Base-by-base conservation (phyloP, 768 basidiomycete genomes). In the Amanita pallidorosea region DNA sequence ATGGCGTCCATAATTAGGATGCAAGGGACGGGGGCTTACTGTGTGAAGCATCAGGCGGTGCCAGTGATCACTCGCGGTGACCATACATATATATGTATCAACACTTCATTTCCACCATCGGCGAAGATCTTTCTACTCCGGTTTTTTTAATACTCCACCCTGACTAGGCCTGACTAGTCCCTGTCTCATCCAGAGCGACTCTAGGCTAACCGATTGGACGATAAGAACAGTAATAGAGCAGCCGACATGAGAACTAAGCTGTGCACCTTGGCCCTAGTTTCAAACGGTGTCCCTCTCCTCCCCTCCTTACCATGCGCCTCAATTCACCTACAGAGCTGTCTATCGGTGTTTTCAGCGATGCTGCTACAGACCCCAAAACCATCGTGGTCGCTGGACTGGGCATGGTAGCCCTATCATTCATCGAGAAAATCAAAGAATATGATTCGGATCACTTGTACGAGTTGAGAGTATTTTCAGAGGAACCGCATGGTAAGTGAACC, bases 351-450 rank as follows among this genome's bases (percentile, higher is more conserved):
- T 4, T 45, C n/a, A 27, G 29, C 17, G 15, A 17, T 7, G 42
- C 5, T 23, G 23, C 22, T 5, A 11, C 47, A 27, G 34, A 27
- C 12, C 23, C 22, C 5, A 37, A 44, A 15, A 51, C 40, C 38
- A 45, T 51, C 7, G 40, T 51, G 27, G 49, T 51, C 49, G 43
- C 33, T 33, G 49, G 49, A 7, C 38, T 51, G 17, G 49, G 49
- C 49, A 51, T 51, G 49, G 49, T 51, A 6, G 43, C 41, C n/a
- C 43, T 51, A 17, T 51, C 49, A 7, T 42, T 51, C n/a, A 42
- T 43, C 22, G 49, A 45, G n/a, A 51, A 43, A 23, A 34, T 42
- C 11, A 36, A 22, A 22, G 40, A 45, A 31, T 43, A 43, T 13
- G 49, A 45, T 33, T 4, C 40, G 2, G 23, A 43, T 11, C 43